phyloP scores from a whole-genome alignment of 1,284 basidiomycete species.

The Omphalotus olearius region DNA sequence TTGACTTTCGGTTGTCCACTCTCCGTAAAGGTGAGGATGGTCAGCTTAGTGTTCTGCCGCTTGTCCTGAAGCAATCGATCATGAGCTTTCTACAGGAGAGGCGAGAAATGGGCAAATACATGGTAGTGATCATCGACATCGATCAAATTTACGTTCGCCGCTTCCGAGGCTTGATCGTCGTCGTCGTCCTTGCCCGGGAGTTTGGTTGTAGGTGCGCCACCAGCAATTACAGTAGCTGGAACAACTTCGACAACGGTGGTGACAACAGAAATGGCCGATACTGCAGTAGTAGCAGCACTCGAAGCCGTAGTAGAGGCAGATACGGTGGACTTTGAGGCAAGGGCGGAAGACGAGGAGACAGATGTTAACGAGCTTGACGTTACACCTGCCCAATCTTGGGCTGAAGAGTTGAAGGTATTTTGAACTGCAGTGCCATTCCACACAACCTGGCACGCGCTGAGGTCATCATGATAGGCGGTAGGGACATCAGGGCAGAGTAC shows the following conservation, averaged over 20 bases:
- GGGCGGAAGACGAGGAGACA: constrained; percentile 5
- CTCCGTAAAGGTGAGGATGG: constrained; percentile 25
- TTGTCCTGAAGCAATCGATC: not conserved
- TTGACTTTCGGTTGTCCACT: constrained; percentile 36
- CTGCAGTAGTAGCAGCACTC: constrained; percentile 13
- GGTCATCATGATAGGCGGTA: constrained; percentile 35
- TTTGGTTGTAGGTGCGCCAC: not conserved
- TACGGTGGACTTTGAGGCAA: constrained; percentile 9
- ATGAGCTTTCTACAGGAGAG: not conserved
- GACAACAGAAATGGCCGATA: constrained; percentile 10
- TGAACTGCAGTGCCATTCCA: constrained; percentile 33
- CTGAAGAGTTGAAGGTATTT: not conserved
- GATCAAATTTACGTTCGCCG: constrained; percentile 2
- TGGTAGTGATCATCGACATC: constrained; percentile 11
- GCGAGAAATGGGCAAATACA: not conserved
- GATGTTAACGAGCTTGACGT: constrained; percentile 1
- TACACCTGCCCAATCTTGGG: not conserved
- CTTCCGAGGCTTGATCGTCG: not conserved
- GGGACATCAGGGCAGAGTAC: constrained; percentile 59
- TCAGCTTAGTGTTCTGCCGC: constrained; percentile 10
- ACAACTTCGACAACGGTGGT: constrained; percentile 11
- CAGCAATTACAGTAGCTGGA: not conserved
- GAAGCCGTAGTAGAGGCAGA: constrained; percentile 14
- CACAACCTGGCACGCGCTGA: constrained; percentile 46
- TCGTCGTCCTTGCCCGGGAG: not conserved